Conservation (phyloP, 108 stramenopile genomes). For the Chaetoceros muelleri region DNA sequence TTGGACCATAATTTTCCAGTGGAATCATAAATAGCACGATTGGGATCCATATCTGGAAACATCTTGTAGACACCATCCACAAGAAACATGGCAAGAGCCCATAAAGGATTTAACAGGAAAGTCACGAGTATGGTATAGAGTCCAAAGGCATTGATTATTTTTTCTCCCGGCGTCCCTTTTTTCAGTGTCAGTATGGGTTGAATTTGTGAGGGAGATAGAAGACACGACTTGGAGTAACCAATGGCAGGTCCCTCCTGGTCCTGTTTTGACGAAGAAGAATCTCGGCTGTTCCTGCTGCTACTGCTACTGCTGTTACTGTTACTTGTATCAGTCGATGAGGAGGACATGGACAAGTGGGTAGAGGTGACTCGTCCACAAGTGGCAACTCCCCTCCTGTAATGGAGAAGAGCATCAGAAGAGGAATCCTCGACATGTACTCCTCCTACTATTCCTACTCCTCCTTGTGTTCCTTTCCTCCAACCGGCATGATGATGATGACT, state of each 20-base stretch:
- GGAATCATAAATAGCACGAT: slow-evolving; percentile 50
- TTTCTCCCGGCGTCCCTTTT: slow-evolving; percentile 19
- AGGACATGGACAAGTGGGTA: too few relatives aligned
- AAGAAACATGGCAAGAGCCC: slow-evolving; percentile 40
- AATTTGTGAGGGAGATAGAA: slow-evolving; percentile 7
- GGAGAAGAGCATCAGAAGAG: too few relatives aligned
- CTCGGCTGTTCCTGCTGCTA: too few relatives aligned
- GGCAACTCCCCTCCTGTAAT: too few relatives aligned
- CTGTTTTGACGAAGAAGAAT: too few relatives aligned
- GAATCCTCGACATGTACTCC: too few relatives aligned
- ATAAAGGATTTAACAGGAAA: slow-evolving; percentile 41
- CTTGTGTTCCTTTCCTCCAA: too few relatives aligned
- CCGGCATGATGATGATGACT: too few relatives aligned
- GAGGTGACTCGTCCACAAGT: too few relatives aligned
- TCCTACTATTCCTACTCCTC: too few relatives aligned
- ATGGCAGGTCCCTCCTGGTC: neutral
- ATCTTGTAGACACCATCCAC: slow-evolving; percentile 20
- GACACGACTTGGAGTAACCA: neutral
- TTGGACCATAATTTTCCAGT: slow-evolving; percentile 66
- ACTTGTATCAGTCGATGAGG: too few relatives aligned
- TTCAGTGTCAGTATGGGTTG: slow-evolving; percentile 19
- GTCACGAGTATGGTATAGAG: slow-evolving; percentile 36
- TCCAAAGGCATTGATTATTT: slow-evolving; percentile 51
- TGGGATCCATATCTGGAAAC: slow-evolving; percentile 30
- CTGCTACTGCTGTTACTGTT: too few relatives aligned